Evolutionary conservation across 129 eudicot genomes (phyloP).

Genomic region (Lactuca saligna): DNA sequence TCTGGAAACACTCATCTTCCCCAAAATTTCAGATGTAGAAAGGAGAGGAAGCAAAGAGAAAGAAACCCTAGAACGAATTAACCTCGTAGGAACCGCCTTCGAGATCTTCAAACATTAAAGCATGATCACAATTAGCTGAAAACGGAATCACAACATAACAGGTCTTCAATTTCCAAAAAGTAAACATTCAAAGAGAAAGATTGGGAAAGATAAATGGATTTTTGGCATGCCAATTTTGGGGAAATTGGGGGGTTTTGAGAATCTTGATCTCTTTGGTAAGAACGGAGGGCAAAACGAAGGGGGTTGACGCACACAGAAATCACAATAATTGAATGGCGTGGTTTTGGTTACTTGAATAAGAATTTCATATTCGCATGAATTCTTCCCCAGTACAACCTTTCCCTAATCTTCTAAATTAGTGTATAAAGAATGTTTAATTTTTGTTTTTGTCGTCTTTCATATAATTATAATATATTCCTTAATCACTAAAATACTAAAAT

Average conservation of each 20-base stretch:
- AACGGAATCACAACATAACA: not conserved
- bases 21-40: not conserved
- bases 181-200: conserved; percentile 3
- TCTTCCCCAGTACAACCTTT: conserved; percentile 5
- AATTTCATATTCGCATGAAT: conserved; percentile 16
- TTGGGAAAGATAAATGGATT: not conserved
- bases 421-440: not conserved
- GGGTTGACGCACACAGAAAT: conserved; percentile 11
- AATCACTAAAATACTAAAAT: too few relatives aligned
- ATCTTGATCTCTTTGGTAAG: conserved; percentile 13
- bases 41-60: not conserved
- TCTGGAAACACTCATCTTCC: conserved; percentile 72
- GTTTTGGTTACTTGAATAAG: not conserved
- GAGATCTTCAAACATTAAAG: not conserved
- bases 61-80: conserved; percentile 26
- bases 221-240: not conserved
- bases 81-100: conserved; percentile 1
- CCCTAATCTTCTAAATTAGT: not conserved
- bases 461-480: too few relatives aligned
- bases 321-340: conserved; percentile 22
- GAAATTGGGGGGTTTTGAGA: conserved; percentile 18
- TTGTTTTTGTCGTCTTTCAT: not conserved
- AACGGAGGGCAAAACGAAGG: conserved; percentile 15
- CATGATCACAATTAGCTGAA: not conserved
- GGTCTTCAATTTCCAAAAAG: conserved; percentile 4